phyloP scores from a whole-genome alignment of 805 yeast genomes.

The Candida sakaeoensis region DNA sequence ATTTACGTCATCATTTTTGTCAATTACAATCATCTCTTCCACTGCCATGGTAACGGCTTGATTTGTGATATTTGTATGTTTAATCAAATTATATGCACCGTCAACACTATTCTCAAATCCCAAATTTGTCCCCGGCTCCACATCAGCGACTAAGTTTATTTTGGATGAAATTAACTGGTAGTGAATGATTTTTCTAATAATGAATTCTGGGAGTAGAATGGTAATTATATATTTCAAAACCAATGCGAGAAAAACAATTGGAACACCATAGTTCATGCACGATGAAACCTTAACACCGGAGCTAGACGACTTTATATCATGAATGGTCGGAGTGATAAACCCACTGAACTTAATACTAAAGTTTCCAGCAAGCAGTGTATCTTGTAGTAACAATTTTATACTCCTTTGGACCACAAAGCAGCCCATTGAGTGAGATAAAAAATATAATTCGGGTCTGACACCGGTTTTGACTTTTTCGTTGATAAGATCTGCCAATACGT shows the following conservation, averaged over 20 bases:
- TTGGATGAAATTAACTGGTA: conserved; percentile 1
- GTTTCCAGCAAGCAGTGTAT: conserved; percentile 18
- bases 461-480: conserved; percentile 9
- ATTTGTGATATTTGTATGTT: conserved; percentile 40
- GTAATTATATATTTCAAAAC: conserved; percentile 22
- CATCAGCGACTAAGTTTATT: not conserved
- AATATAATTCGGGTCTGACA: conserved; percentile 32
- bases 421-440: conserved; percentile 74
- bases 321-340: conserved; percentile 66
- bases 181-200: not conserved
- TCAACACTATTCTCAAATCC: conserved; percentile 29
- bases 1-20: conserved; percentile 49
- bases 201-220: conserved; percentile 1
- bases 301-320: conserved; percentile 49
- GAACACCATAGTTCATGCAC: conserved; percentile 22
- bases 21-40: conserved; percentile 56
- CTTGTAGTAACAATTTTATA: conserved; percentile 25
- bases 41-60: conserved; percentile 57
- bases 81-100: conserved; percentile 42
- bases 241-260: conserved; percentile 20
- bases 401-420: conserved; percentile 59
- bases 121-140: not conserved
- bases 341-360: conserved; percentile 45
- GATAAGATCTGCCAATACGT: conserved; percentile 40
- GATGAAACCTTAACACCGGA: conserved; percentile 28